A percentile compares a stretch with the other conserved stretches of the same genome.
These are phyloP conservation scores for Blastobotrys serpentis DNA, from an alignment of 1,139 yeast genomes.

Conservation along the genomic window DNA sequence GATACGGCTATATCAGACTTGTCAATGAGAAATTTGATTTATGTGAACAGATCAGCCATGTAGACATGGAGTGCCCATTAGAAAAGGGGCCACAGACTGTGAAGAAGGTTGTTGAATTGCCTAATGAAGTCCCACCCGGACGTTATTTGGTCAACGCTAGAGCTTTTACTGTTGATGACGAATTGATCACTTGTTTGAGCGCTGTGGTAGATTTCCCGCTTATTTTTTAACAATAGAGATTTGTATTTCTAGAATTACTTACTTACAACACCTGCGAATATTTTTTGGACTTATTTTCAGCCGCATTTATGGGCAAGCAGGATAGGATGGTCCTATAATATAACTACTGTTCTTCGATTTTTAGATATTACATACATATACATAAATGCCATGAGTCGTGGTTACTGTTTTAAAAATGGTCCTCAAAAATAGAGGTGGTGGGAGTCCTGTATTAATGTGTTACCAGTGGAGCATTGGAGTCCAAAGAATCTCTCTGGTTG, in stretches of 20 bases:
- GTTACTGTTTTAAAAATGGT: too few species aligned
- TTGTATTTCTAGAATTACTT: neutral
- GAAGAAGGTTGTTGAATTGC: constrained; percentile 73
- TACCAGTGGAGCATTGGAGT: constrained; percentile 29
- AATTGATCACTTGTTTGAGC: constrained; percentile 76
- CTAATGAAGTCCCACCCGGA: constrained; percentile 95
- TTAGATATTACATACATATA: too few species aligned
- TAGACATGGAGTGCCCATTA: constrained; percentile 77
- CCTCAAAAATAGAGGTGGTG: too few species aligned
- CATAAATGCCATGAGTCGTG: too few species aligned
- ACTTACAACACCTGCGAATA: too few species aligned
- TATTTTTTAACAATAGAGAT: constrained; percentile 7
- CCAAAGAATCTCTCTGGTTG: constrained; percentile 22
- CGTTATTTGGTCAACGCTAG: constrained; percentile 80
- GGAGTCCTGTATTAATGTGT: constrained; percentile 4
- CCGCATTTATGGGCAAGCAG: too few species aligned
- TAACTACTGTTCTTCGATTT: too few species aligned
- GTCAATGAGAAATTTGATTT: constrained; percentile 84
- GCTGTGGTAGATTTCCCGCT: constrained; percentile 57
- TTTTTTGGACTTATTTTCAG: too few species aligned
- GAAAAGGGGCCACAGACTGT: constrained; percentile 64
- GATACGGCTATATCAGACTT: constrained; percentile 85
- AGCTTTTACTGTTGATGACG: constrained; percentile 83
- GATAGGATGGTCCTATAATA: too few species aligned
- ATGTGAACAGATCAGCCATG: constrained; percentile 82